Conservation (phyloP, 2,329 filamentous ascomycete species). For the Calonectria ilicicola region DNA sequence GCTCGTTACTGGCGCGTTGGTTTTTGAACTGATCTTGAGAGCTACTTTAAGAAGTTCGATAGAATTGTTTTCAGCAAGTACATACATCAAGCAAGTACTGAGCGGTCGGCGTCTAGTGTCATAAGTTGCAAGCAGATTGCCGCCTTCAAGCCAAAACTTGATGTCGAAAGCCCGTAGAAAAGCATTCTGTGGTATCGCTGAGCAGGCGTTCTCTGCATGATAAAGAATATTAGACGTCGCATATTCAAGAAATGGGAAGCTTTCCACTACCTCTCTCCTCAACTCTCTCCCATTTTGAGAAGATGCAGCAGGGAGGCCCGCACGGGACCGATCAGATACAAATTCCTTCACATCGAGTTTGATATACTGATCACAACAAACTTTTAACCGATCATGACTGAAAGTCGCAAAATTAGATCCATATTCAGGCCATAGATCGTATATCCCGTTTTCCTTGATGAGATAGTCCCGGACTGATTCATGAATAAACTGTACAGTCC, state of each 20-base stretch:
- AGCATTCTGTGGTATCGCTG: constrained; percentile 43
- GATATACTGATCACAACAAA: background rate
- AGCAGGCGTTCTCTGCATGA: constrained; percentile 53
- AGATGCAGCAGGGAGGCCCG: no score
- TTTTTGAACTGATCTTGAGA: background rate
- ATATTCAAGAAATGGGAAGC: constrained; percentile 59
- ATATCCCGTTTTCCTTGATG: background rate
- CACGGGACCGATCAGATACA: background rate
- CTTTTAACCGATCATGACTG: background rate
- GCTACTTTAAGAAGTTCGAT: constrained; percentile 44
- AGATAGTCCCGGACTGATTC: background rate
- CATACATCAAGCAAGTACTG: constrained; percentile 43
- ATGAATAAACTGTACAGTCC: background rate
- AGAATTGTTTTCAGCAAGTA: constrained; percentile 47
- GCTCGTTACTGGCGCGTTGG: background rate
- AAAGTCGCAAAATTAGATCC: background rate
- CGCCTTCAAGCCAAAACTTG: constrained; percentile 48
- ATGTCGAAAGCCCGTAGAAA: constrained; percentile 46
- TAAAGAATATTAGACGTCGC: constrained; percentile 52
- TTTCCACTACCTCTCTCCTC: background rate
- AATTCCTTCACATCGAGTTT: background rate
- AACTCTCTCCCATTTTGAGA: background rate
- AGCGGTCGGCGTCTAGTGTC: constrained; percentile 40
- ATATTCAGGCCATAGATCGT: background rate
- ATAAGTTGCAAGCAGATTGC: constrained; percentile 41